Conservation (phyloP, 176 grass and related monocot species). For the Triticum timopheevii region DNA sequence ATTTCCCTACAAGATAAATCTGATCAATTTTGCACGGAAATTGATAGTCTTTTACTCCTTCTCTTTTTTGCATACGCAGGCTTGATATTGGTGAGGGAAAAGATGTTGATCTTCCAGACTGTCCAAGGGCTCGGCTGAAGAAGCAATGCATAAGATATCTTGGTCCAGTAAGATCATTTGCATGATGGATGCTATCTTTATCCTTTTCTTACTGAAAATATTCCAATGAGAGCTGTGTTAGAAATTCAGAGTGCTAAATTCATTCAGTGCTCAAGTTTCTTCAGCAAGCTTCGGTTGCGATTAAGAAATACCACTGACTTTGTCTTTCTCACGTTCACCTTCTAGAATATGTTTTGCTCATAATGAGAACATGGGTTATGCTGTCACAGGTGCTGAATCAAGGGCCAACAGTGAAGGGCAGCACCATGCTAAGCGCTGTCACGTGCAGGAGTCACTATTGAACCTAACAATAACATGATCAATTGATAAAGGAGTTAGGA, state of each 20-base stretch:
- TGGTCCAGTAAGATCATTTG: constrained; percentile 71
- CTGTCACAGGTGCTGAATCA: not conserved
- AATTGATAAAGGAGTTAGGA: constrained; percentile 1
- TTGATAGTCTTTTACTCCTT: too few species aligned
- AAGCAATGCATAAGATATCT: constrained; percentile 93
- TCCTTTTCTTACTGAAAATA: not conserved
- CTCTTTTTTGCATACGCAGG: constrained; percentile 38
- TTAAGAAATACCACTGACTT: not conserved
- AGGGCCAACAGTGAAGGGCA: not conserved
- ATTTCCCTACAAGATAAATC: not conserved
- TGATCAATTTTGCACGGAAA: not conserved
- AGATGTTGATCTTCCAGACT: constrained; percentile 67
- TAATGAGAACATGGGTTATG: not conserved
- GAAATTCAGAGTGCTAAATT: not conserved
- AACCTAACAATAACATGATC: not conserved
- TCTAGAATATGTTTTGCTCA: not conserved
- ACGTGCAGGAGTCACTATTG: not conserved
- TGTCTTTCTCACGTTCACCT: not conserved
- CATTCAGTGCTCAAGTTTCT: not conserved
- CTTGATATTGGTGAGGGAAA: constrained; percentile 88
- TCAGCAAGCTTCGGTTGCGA: not conserved
- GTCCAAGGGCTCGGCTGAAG: constrained; percentile 63
- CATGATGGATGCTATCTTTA: not conserved
- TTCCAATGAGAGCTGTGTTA: not conserved
- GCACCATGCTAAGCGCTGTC: not conserved